Percentiles rank a stretch among this genome's conserved stretches.
Conservation (phyloP, 495 filamentous ascomycete genomes). For the Massariosphaeria phaeospora region DNA sequence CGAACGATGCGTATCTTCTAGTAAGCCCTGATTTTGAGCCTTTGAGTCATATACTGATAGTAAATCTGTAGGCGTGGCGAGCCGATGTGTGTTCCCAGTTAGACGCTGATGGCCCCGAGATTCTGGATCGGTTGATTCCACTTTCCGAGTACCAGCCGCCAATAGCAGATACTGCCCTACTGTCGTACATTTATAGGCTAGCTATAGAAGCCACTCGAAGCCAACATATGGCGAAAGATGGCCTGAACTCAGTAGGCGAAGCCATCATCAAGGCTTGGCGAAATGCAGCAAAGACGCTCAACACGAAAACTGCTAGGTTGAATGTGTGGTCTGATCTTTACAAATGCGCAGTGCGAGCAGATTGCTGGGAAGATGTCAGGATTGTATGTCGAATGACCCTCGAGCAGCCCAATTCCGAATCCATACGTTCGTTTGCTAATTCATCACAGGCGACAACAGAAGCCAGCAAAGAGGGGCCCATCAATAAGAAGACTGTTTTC, state of each 20-base stretch:
- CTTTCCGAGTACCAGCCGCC: constrained; percentile 2
- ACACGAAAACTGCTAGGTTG: constrained; percentile 1
- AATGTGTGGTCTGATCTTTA: constrained; percentile 14
- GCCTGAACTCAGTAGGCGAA: background rate
- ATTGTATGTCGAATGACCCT: background rate
- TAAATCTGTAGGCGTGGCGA: constrained; percentile 14
- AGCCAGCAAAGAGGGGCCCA: background rate
- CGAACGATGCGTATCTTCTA: constrained; percentile 14
- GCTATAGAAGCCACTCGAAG: constrained; percentile 1
- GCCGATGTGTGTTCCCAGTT: constrained; percentile 1
- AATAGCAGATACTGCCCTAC: constrained; percentile 6
- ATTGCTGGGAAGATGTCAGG: constrained; percentile 31
- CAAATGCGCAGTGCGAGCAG: constrained; percentile 4
- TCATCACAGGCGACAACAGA: background rate
- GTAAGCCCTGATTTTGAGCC: background rate
- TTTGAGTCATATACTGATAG: background rate
- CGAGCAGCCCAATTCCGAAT: too few species aligned
- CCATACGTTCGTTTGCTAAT: background rate
- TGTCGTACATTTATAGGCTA: constrained; percentile 2
- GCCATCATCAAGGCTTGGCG: constrained; percentile 3
- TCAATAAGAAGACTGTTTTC: constrained; percentile 4
- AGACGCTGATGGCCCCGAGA: background rate
- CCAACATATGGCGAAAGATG: background rate
- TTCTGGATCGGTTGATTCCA: background rate
- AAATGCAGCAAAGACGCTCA: constrained; percentile 10